phyloP scores from a whole-genome alignment of 495 filamentous ascomycete genomes.

The Lineolata rhizophorae region DNA sequence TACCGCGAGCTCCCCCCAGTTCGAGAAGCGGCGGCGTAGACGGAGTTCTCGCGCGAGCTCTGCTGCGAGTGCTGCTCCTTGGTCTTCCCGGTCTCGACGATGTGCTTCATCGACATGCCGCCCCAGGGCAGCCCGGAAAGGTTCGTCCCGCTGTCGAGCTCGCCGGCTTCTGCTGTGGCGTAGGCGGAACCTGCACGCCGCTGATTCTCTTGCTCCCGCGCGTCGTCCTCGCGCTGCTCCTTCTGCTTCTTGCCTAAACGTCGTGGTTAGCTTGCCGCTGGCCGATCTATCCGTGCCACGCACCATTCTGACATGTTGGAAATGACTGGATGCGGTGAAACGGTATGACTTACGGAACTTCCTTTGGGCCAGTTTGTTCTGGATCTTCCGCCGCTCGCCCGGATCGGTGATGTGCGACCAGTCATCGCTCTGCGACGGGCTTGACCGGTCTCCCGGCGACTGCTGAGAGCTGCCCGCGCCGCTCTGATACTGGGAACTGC shows the following conservation, averaged over 20 bases:
- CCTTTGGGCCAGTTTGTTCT: conserved; percentile 21
- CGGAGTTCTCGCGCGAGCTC: conserved; percentile 12
- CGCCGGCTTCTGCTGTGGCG: conserved; percentile 26
- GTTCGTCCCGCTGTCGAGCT: conserved; percentile 24
- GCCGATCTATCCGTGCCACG: too few species aligned
- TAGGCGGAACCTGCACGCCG: conserved; percentile 32
- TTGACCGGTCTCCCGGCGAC: too few species aligned
- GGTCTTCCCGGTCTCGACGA: conserved; percentile 30
- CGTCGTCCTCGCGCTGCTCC: conserved; percentile 32
- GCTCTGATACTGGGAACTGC: too few species aligned
- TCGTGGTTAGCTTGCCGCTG: too few species aligned
- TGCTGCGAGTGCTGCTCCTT: conserved; percentile 14
- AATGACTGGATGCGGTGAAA: not conserved
- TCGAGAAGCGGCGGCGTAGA: conserved; percentile 15
- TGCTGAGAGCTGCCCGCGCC: too few species aligned
- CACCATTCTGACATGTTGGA: too few species aligned
- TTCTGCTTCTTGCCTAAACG: conserved; percentile 34
- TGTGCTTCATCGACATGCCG: conserved; percentile 29
- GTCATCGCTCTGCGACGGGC: conserved; percentile 9
- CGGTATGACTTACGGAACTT: conserved; percentile 16
- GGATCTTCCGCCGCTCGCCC: conserved; percentile 17
- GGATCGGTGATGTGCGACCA: conserved; percentile 18
- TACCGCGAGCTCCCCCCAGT: conserved; percentile 17
- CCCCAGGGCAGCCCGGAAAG: conserved; percentile 45
- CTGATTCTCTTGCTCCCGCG: conserved; percentile 33